A percentile compares a stretch with the other conserved stretches of the same genome.
Conservation (phyloP, 2,329 filamentous ascomycete genomes). For the Cytospora paraplurivora region DNA sequence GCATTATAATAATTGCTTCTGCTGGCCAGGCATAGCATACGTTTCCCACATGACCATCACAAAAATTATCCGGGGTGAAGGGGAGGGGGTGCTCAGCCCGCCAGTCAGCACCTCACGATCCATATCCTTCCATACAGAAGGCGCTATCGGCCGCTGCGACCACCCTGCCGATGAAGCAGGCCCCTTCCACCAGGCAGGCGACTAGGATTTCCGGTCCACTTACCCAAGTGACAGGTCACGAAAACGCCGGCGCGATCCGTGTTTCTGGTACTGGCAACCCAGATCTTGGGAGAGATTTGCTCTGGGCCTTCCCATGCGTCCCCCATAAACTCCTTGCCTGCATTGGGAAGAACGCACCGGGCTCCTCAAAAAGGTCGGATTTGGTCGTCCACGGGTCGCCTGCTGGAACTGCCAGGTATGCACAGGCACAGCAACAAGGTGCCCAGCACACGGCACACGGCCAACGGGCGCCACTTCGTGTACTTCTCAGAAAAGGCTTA, state of each 20-base stretch:
- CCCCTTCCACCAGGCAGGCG: conserved; percentile 10
- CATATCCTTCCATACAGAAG: conserved; percentile 5
- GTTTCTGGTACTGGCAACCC: conserved; percentile 2
- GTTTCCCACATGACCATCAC: conserved; percentile 17
- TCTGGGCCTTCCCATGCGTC: not conserved
- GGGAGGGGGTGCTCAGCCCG: not conserved
- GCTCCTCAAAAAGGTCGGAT: not conserved
- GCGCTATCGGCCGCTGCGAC: conserved; percentile 13
- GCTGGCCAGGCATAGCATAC: conserved; percentile 4
- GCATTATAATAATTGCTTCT: conserved; percentile 1
- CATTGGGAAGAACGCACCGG: not conserved
- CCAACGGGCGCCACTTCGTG: not conserved
- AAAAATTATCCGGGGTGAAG: not conserved
- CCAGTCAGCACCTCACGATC: conserved; percentile 19
- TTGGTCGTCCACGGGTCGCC: not conserved
- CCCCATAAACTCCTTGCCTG: not conserved
- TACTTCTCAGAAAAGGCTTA: not conserved
- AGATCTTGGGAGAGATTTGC: conserved; percentile 1
- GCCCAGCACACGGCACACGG: not conserved
- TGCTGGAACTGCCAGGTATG: not conserved
- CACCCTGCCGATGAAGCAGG: conserved; percentile 12
- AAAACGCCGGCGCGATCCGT: not conserved
- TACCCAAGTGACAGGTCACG: not conserved
- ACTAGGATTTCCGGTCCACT: conserved; percentile 1
- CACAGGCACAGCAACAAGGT: not conserved